A percentile compares a stretch with the other conserved stretches of the same genome.
These are phyloP conservation scores for Quercus variabilis DNA, from an alignment of 306 rosid genomes.

Conservation along the genomic window DNA sequence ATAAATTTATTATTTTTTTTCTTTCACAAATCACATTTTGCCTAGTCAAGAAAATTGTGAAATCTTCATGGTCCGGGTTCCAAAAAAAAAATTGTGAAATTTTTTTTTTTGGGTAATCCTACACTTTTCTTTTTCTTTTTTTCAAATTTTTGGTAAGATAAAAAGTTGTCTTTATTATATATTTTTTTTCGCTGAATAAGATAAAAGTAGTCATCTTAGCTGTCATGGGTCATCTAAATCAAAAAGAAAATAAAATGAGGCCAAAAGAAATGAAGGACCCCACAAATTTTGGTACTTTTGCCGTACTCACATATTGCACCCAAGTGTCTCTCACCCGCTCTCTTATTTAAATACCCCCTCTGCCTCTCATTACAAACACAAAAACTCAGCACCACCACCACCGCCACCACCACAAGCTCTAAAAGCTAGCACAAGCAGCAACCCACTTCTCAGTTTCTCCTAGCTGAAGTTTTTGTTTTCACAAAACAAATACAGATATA, in stretches of 20 bases:
- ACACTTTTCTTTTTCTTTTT: no score
- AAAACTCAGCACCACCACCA: not conserved
- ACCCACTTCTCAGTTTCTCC: not conserved
- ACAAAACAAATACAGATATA: no score
- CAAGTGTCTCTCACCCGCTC: not conserved
- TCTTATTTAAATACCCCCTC: not conserved
- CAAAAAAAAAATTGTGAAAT: no score
- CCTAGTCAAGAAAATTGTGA: accelerated
- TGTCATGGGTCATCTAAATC: no score
- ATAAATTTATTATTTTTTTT: accelerated
- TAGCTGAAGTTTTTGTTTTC: not conserved
- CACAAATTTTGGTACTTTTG: not conserved
- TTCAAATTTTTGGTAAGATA: no score
- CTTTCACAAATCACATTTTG: no score
- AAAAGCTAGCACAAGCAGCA: not conserved
- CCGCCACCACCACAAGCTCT: not conserved
- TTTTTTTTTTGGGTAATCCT: no score
- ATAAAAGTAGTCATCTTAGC: no score
- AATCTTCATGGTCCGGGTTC: no score
- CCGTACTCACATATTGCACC: not conserved
- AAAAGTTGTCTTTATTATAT: no score
- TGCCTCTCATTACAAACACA: not conserved
- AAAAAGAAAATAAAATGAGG: not conserved
- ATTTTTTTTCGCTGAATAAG: no score
- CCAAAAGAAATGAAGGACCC: not conserved